Evolutionary conservation across 163 green algal species (phyloP), one percentile per base, ranked within the genome.

Genomic region (Chlamydomonas reinhardtii): DNA sequence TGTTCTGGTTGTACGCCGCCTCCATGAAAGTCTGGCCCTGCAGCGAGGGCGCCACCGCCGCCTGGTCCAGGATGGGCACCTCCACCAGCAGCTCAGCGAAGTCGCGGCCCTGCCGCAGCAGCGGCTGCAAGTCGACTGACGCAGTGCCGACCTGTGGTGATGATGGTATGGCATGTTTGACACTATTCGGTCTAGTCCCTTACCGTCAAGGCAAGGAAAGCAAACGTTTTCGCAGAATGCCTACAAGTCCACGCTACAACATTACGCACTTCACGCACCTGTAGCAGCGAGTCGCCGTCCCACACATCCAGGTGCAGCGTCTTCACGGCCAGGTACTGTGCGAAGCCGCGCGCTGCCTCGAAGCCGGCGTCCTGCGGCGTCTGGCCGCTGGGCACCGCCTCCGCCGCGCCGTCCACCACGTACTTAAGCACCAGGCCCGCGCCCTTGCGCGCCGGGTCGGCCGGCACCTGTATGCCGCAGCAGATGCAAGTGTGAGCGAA

Each of bases 101-200:
- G 37, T 95, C 90, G 1, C 91, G 82, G 31, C 93, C 94, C 84
- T 97, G 94, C 39, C 94, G 89, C 76, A 97, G 92, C 76, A 97
- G 89, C 12, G 84, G 77, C 32, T 89, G 82, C 66, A 97, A 77
- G 69, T 91, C 80, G 6, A 95, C 39, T 24, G 76, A 76, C 2
- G 76, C 87, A 2, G 87, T 94, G 81, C 94, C 94, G 3, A 95
- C 16, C 92, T 95, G 83, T 74, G 39, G 39, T n/a, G n/a, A n/a
- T n/a, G n/a, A n/a, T n/a, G n/a, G n/a, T n/a, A n/a, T n/a, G n/a
- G n/a, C n/a, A n/a, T n/a, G n/a, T n/a, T n/a, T n/a, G n/a, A n/a
- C n/a, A n/a, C n/a, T n/a, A n/a, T n/a, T n/a, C n/a, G n/a, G n/a
- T n/a, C n/a, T n/a, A n/a, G n/a, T n/a, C n/a, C n/a, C n/a, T n/a